Conservation (phyloP, 139 green algal species). For the Chlamydomonas applanata region DNA sequence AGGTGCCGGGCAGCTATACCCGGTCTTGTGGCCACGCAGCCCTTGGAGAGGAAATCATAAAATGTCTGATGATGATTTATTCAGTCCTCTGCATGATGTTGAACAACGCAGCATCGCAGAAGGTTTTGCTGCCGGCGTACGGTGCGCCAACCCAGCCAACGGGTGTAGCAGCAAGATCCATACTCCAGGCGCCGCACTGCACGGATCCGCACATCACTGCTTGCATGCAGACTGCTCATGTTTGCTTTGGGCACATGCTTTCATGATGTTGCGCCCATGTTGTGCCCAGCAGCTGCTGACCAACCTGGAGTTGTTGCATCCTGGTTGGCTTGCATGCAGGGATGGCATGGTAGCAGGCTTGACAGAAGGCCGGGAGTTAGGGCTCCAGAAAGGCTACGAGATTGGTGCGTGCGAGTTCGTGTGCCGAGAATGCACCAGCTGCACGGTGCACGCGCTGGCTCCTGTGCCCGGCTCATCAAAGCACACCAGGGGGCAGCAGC, state of each 20-base stretch:
- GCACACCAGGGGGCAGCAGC: too few relatives aligned
- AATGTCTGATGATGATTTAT: slow-evolving; percentile 9
- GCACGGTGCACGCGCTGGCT: too few relatives aligned
- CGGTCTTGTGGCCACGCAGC: too few relatives aligned
- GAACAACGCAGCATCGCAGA: neutral
- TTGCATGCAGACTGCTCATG: too few relatives aligned
- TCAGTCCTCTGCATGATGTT: neutral
- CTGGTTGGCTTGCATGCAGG: slow-evolving; percentile 15
- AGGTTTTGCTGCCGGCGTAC: slow-evolving; percentile 1
- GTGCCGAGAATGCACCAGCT: too few relatives aligned
- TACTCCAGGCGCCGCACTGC: too few relatives aligned
- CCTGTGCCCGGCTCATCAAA: too few relatives aligned
- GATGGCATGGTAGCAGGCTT: slow-evolving; percentile 47
- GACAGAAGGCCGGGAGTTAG: slow-evolving; percentile 58
- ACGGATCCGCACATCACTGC: too few relatives aligned
- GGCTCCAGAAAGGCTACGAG: slow-evolving; percentile 76
- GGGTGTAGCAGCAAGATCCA: neutral
- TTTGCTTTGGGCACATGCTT: too few relatives aligned
- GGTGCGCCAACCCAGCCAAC: neutral
- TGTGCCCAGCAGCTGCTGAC: neutral
- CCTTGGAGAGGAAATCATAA: too few relatives aligned
- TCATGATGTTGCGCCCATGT: too few relatives aligned
- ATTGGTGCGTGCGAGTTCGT: slow-evolving; percentile 37
- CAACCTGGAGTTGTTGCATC: neutral
- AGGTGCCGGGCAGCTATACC: too few relatives aligned